A percentile compares a stretch with the other conserved stretches of the same genome.
Evolutionary conservation across 257 asterid species (phyloP).

Genomic region (Solanum etuberosum): DNA sequence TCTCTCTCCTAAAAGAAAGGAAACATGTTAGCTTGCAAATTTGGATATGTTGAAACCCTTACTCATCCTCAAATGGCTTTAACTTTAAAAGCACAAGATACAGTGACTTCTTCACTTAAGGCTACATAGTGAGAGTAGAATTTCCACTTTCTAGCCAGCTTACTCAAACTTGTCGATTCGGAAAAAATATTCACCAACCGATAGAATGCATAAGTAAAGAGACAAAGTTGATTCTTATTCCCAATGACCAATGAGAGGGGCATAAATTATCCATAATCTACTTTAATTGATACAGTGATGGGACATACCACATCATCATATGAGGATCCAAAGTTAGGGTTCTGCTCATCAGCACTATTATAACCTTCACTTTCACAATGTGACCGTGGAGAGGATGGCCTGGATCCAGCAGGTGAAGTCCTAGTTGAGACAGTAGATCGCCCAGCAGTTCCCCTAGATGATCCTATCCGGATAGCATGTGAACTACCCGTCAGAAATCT

Average conservation of each 20-base stretch:
- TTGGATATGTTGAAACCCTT: neutral
- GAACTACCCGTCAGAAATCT: constrained; percentile 39
- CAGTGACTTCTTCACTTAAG: neutral
- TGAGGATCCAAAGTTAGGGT: constrained; percentile 51
- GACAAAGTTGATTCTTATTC: neutral
- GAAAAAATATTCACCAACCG: neutral
- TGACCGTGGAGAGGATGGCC: constrained; percentile 92
- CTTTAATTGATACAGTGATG: neutral
- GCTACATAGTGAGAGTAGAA: neutral
- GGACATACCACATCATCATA: constrained; percentile 84
- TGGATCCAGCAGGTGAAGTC: constrained; percentile 86
- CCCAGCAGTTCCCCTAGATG: constrained; percentile 56
- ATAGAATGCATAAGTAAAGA: neutral
- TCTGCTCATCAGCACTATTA: constrained; percentile 94
- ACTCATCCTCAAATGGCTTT: neutral
- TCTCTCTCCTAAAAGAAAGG: constrained; percentile 75
- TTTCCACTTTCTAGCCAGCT: neutral
- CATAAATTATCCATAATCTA: neutral
- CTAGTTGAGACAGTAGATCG: constrained; percentile 61
- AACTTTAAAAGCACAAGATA: neutral
- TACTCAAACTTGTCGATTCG: neutral
- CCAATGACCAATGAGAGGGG: neutral
- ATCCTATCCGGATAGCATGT: constrained; percentile 39
- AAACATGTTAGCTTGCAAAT: neutral
- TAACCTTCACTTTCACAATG: constrained; percentile 94